These are phyloP conservation scores for Cadophora gregata DNA, from an alignment of 2,329 filamentous ascomycete genomes.

Conservation along the genomic window DNA sequence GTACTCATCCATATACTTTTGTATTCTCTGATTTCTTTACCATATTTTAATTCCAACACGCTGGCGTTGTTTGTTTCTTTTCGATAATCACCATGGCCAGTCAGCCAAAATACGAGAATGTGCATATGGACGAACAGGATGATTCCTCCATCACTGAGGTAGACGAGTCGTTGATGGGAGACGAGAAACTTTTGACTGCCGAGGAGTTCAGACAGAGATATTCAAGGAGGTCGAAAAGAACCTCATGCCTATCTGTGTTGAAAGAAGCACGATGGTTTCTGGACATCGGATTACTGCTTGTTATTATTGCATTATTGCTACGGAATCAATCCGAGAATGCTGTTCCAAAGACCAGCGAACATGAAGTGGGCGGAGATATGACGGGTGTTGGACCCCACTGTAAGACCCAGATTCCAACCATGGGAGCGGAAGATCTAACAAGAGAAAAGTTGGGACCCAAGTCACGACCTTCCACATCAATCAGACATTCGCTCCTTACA, in stretches of 20 bases:
- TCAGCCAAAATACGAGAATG: conserved; percentile 26
- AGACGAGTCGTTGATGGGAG: conserved; percentile 49
- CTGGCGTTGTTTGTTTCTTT: conserved; percentile 13
- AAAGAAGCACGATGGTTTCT: conserved; percentile 48
- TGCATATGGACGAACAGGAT: conserved; percentile 44
- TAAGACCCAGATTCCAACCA: conserved; percentile 33
- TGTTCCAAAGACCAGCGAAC: conserved; percentile 33
- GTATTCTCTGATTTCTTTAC: not conserved
- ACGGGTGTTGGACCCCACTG: conserved; percentile 47
- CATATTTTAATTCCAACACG: conserved; percentile 1
- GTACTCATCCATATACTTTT: not conserved
- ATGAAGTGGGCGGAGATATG: conserved; percentile 48
- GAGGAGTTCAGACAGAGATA: conserved; percentile 37
- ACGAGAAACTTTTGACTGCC: conserved; percentile 46
- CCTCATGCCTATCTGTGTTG: conserved; percentile 37
- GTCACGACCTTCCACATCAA: conserved; percentile 49
- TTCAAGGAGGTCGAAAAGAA: conserved; percentile 34
- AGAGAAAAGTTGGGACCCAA: conserved; percentile 43
- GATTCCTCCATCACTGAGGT: conserved; percentile 49
- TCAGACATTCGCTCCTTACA: conserved; percentile 48
- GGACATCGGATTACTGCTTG: conserved; percentile 48
- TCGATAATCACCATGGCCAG: conserved; percentile 20
- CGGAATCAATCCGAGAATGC: conserved; percentile 42
- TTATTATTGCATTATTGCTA: conserved; percentile 47
- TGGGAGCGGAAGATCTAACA: conserved; percentile 16